phyloP scores from a whole-genome alignment of 495 filamentous ascomycete species.

The Aspergillus indologenus region DNA sequence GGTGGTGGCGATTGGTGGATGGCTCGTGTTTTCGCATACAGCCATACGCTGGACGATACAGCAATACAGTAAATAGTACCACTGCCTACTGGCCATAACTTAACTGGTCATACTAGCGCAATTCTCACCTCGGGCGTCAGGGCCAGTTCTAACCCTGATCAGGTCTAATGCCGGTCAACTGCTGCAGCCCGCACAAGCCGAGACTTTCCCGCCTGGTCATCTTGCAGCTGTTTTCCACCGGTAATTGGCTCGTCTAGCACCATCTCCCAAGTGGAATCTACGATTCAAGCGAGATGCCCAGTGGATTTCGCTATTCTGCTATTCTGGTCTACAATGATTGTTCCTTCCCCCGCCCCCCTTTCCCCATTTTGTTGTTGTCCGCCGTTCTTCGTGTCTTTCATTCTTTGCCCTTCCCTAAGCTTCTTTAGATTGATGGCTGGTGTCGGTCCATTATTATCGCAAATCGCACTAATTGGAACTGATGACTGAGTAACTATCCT shows the following conservation, averaged over 20 bases:
- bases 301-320: too few species aligned
- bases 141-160: neutral
- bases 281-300: neutral
- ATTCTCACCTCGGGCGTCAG: neutral
- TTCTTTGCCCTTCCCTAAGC: neutral
- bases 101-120: too few species aligned
- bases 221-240: conserved; percentile 2
- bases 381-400: neutral
- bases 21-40: neutral
- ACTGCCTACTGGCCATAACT: too few species aligned
- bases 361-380: too few species aligned
- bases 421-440: neutral
- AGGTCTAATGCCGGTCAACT: neutral
- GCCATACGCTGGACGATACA: neutral
- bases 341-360: too few species aligned
- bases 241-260: neutral
- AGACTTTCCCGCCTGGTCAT: conserved; percentile 12
- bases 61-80: too few species aligned
- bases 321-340: too few species aligned
- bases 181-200: neutral
- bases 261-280: neutral
- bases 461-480: too few species aligned
- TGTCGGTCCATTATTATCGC: too few species aligned
- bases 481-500: too few species aligned
- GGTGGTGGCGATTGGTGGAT: neutral